Base-by-base conservation (phyloP, 257 asterid species). In the Gentiana straminea region DNA sequence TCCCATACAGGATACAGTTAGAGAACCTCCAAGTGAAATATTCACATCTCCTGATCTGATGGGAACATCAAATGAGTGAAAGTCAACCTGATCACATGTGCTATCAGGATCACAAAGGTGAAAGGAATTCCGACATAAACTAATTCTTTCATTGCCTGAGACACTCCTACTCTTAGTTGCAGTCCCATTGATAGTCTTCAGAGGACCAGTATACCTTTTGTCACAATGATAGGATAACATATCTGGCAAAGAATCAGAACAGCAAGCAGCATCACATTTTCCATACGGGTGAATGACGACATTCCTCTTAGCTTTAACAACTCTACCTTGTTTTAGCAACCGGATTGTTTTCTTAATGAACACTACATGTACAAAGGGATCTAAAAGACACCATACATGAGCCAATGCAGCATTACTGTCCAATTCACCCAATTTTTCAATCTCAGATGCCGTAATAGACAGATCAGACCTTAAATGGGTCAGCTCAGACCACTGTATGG, bases 281-380 rank as follows among this genome's bases (percentile, higher is more conserved):
- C 69, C 59, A 69, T 73, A 76, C 52, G 84, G 71, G 75, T 79
- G 70, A 72, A 69, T 52, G 60, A 72, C 72, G 34, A 72, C 70
- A 68, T 80, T 83, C 81, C 79, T 83, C 73, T 77, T 80, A 50
- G 84, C 82, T 77, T 77, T 77, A 54, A 88, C 84, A 24, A 75
- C 46, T 65, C 69, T 81, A 60, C 99, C 99, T 65, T 76, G 82
- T 81, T 81, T 92, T 57, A 92, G 86, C 63, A 67, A 69, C 62
- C 94, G 91, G 68, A 85, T 67, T 55, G 81, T 74, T 76, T 83
- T 92, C 64, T 78, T 93, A 59, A 92, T 81, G 87, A 92, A 92
- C 74, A 92, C 85, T 43, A 75, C 90, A 68, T 72, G 78, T 48
- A 94, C 95, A 74, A 83, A 92, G 13, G 99, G 99, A 78, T 92